phyloP scores from a whole-genome alignment of 805 yeast species.

The Pichia nakasei region DNA sequence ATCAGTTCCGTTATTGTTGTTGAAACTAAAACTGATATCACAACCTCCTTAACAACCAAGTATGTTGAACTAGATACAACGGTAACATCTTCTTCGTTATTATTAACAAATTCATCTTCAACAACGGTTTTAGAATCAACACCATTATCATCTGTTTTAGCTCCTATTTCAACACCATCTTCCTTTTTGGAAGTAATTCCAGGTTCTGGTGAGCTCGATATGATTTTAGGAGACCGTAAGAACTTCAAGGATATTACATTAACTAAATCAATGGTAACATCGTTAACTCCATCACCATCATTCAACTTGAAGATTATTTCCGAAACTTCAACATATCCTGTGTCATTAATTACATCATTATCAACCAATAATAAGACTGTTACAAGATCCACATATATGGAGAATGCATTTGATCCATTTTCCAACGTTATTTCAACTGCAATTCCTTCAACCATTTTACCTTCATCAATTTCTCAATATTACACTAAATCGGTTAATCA shows the following conservation, averaged over 20 bases:
- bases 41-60: not conserved
- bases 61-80: not conserved
- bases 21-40: not conserved
- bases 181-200: not conserved
- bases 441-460: not conserved
- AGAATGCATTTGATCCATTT: not conserved
- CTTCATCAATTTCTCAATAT: not conserved
- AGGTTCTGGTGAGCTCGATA: not conserved
- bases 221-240: slow-evolving; percentile 1
- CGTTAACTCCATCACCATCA: not conserved
- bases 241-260: not conserved
- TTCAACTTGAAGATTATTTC: too few species aligned
- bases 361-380: not conserved
- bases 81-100: not conserved
- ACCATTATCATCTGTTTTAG: not conserved
- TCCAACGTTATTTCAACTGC: not conserved
- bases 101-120: not conserved
- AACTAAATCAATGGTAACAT: too few species aligned
- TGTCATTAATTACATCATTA: not conserved
- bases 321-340: not conserved
- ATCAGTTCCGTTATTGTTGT: not conserved
- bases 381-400: not conserved
- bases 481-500: not conserved
- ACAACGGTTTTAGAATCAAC: not conserved
- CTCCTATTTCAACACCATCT: not conserved